Evolutionary conservation across 441 rosid species (phyloP), one percentile per base, ranked within the genome.

Genomic region (Lepidium campestre): DNA sequence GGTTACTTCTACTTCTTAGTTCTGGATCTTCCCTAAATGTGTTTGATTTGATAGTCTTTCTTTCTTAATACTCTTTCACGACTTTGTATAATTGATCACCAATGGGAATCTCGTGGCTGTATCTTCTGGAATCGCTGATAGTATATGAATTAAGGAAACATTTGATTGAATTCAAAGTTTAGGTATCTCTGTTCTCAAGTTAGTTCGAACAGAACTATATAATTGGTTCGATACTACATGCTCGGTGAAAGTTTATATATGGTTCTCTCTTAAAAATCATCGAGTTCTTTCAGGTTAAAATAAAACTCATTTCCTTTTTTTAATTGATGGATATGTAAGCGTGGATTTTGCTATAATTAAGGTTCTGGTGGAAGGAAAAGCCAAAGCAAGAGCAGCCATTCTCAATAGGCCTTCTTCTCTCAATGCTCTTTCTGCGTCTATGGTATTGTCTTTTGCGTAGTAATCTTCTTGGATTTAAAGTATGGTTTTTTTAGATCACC

Each of bases 291-390:
- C 9, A 25, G 34, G 13, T 29, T 62, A 13, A 12, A 17, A 17
- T 40, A 25, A 63, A 48, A 15, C 6, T 36, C 34, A 36, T 46
- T 10, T 67, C 34, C 46, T 54, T 25, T 45, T 22, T 49, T n/a
- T 6, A 14, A 17, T 50, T 54, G 41, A 39, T 65, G 46, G 57
- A 68, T 61, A 49, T 29, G 32, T 27, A 45, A 19, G 31, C 39
- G 0, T 58, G 52, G 20, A 17, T 60, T 49, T 34, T 65, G 65
- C 18, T 77, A 46, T 68, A 12, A 34, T 49, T 79, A 76, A 94
- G 97, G 97, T 94, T 67, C 70, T 79, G 55, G 97, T 94, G 67
- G 91, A 89, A 80, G 98, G 98, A 72, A 87, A 91, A 76, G 86
- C 94, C 37, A 91, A 85, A 65, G 86, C 97, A 57, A 91, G 99